Base-by-base conservation (phyloP, 2,329 filamentous ascomycete species). In the Diplodia sapinea region DNA sequence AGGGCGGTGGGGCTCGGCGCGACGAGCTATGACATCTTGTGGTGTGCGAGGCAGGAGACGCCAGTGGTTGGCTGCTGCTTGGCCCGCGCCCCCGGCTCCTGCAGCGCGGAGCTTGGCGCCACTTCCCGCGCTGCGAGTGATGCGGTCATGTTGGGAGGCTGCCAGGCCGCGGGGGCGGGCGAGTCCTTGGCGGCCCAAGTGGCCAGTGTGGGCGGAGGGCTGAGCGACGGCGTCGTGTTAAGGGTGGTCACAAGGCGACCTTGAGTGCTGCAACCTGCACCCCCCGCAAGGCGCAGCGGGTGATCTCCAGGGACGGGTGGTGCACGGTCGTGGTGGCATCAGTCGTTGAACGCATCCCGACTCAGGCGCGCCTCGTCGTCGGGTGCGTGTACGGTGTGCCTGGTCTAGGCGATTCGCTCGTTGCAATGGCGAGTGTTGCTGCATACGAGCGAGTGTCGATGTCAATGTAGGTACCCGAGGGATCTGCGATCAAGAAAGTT, bases 221-320 rank as follows among this genome's bases (percentile, higher is more conserved):
- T 23, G 56, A 50, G 56, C 40, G 26, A 4, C 36, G 4, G 26
- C 7, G 54, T 11, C 12, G 50, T 13, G 15, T 6, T 38, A 20
- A 33, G 33, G 31, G n/a, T 12, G 15, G 23, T n/a, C 33, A 20
- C 31, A 38, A 6, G 56, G 15, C 20, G 56, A 29, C 31, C 55
- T 43, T 29, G 38, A 47, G 55, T 12, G 8, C 36, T 6, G 31
- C 17, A 33, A 47, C 6, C 38, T 59, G 55, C 55, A 49, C 20
- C 26, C 56, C 56, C 52, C 47, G 38, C 15, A 13, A 15, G 56
- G 40, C 40, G 56, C 56, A 31, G 56, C 56, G 56, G 56, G 56
- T 61, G 56, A 61, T 61, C 56, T 61, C 56, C 56, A 61, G 56
- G 56, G n/a, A 61, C 56, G 13, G 17, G 13, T 49, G 56, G 13